Evolutionary conservation across 2,329 filamentous ascomycete species (phyloP).

Genomic region (Aspergillus candidus): DNA sequence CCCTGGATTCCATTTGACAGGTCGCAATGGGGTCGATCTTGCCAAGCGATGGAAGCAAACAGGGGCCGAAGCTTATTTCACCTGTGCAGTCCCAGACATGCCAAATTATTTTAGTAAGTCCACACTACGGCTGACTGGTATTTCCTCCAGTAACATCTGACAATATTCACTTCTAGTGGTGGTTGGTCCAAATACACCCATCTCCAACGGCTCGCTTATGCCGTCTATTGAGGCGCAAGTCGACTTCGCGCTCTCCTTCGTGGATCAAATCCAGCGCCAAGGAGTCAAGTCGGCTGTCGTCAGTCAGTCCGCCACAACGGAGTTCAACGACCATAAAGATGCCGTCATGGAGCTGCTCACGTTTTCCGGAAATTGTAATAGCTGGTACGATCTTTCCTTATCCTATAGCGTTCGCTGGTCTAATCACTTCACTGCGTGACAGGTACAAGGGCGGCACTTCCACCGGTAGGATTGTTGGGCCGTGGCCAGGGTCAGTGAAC

Average conservation of each 20-base stretch:
- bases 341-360: neutral
- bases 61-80: constrained; percentile 22
- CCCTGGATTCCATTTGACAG: constrained; percentile 22
- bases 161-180: neutral
- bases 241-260: neutral
- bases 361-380: neutral
- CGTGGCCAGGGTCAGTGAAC: neutral
- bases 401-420: neutral
- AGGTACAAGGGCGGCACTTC: constrained; percentile 1
- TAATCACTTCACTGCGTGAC: neutral
- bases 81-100: constrained; percentile 12
- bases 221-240: neutral
- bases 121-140: too few relatives aligned
- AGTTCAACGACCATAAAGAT: constrained; percentile 1
- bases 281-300: neutral
- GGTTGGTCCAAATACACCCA: neutral
- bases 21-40: constrained; percentile 20
- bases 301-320: neutral
- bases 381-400: neutral
- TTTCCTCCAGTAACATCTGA: too few relatives aligned
- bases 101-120: constrained; percentile 28
- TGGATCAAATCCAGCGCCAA: neutral
- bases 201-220: neutral
- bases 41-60: constrained; percentile 20
- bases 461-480: neutral